Evolutionary conservation across 257 asterid species (phyloP), one percentile per base, ranked within the genome.

Genomic region (Thymus quinquecostatus): DNA sequence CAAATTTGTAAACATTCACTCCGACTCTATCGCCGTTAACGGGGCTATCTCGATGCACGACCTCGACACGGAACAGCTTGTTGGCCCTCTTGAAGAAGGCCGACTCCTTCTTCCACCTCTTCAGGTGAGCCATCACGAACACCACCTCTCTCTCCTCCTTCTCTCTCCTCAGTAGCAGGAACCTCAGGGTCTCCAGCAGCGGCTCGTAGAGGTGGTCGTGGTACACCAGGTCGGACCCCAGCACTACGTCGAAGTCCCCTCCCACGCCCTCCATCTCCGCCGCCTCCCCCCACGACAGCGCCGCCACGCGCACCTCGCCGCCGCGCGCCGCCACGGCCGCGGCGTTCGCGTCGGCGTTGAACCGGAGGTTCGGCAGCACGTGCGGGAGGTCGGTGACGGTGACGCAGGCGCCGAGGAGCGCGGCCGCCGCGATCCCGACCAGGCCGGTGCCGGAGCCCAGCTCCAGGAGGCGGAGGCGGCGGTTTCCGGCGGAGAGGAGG

Each of bases 381-480:
- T 80, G 87, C 55, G 97, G 95, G 55, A 91, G 96, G 80, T 93
- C 98, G 0, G 98, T 91, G 58, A 85, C 86, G 0, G 92, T 91
- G 67, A 93, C 97, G 21, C 69, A 45, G 40, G 96, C 94, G 1
- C 89, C 85, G 12, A 93, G 89, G 3, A 86, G n/a, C 2, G 90
- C 95, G 0, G 97, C 97, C 0, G 97, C 96, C 0, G 95, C 94
- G 10, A 93, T 91, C 10, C 97, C 97, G 2, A 84, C 96, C 2
- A 86, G 76, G 0, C 97, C 97, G 4, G 98, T 91, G 38, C 98
- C 98, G n/a, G 98, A 89, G 1, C 98, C 98, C 34, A 93, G 95
- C 82, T 93, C 98, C 1, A 93, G 92, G 13, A 91, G 45, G 73
- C 91, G 90, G 78, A 77, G 83, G 61, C 71, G 86, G 60, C 60